Evolutionary conservation across 192 early-diverging fungal genomes (phyloP), one percentile per base, ranked within the genome.

Genomic region (Backusella liffmaniae): DNA sequence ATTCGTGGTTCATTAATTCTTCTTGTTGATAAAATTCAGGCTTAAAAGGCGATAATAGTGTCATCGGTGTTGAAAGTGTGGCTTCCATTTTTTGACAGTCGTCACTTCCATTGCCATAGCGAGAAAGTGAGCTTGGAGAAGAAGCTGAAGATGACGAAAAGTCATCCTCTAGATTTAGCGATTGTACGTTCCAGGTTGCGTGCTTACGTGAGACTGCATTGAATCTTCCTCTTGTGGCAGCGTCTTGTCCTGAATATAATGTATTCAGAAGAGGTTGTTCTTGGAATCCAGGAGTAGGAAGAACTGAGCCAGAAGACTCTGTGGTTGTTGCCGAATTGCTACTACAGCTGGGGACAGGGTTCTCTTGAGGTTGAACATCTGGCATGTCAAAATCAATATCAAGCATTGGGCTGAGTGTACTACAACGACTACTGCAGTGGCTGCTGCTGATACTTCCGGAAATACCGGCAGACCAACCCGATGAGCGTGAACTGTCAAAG

Each of bases 321-420:
- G 70, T 72, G 18, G 44, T 72, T 44, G n/a, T 32, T 6, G 41
- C 34, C 12, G 41, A 44, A 32, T 16, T 72, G 53, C 29, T 72
- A 30, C 56, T 62, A 29, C 56, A 62, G 23, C 56, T 62, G 26
- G 36, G 69, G 39, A 39, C 36, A 12, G 23, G 37, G 7, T 49
- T 49, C 16, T 46, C 41, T 26, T 39, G 21, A 30, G 39, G 41
- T 32, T 44, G 39, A 23, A 46, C 5, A 51, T 72, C 70, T 29
- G 39, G 66, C 65, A 74, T 74, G 42, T 74, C 73, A 42, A 74
- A 42, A 46, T 67, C 65, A 18, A 74, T 13, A 46, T 74, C 73
- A 23, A 74, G 29, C 73, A 74, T 67, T 12, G 73, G 73, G 21
- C 73, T 74, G 2, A 76, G 30, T 6, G 75, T 76, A 15, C 75